phyloP scores from a whole-genome alignment of 106 monocot species.

The Amphibolis antarctica region DNA sequence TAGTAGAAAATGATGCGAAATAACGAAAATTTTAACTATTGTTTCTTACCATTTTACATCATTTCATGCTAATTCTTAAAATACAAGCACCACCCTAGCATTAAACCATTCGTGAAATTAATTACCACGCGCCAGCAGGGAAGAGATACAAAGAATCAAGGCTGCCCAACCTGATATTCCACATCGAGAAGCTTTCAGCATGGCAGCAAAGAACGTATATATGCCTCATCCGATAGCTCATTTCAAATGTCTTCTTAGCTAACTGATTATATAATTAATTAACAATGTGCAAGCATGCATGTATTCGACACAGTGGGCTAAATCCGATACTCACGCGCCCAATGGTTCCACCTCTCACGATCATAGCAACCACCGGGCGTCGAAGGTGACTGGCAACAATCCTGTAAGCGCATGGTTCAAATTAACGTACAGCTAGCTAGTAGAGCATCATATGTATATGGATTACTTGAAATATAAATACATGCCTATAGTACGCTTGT shows the following conservation, averaged over 20 bases:
- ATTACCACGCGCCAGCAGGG: too few species aligned
- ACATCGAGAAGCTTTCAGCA: slow-evolving; percentile 76
- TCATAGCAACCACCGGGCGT: slow-evolving; percentile 11
- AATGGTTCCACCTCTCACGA: slow-evolving; percentile 18
- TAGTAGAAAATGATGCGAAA: too few species aligned
- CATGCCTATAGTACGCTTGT: neutral
- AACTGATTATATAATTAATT: neutral
- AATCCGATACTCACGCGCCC: slow-evolving; percentile 36
- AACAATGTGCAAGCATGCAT: neutral
- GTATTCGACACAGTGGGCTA: slow-evolving; percentile 42
- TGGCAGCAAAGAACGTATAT: slow-evolving; percentile 69
- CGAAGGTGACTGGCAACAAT: slow-evolving; percentile 18
- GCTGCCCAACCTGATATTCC: slow-evolving; percentile 59
- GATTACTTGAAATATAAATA: neutral
- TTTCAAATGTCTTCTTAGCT: neutral
- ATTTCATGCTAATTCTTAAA: too few species aligned
- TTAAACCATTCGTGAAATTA: too few species aligned
- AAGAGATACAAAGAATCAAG: slow-evolving; percentile 74
- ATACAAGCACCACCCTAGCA: too few species aligned
- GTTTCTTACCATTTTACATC: too few species aligned
- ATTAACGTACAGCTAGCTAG: neutral
- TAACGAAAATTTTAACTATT: too few species aligned
- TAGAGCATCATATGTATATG: neutral
- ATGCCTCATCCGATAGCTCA: neutral
- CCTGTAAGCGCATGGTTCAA: slow-evolving; percentile 18